phyloP scores from a whole-genome alignment of 2,329 filamentous ascomycete species.

The Curvularia eragrostidis region DNA sequence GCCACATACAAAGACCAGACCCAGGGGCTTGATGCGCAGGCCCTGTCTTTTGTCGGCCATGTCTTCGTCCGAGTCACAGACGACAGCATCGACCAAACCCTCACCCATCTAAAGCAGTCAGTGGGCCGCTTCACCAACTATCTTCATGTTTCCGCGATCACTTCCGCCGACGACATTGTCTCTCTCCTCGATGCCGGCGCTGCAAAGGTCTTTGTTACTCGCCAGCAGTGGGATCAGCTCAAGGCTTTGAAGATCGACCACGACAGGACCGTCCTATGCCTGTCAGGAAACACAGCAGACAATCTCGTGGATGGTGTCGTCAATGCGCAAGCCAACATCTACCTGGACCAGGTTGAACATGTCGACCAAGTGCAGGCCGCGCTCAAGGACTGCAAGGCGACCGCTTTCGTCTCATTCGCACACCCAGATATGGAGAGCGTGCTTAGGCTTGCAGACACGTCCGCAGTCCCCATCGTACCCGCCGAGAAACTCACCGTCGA shows the following conservation, averaged over 20 bases:
- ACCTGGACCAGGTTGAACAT: constrained; percentile 53
- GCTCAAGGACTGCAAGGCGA: constrained; percentile 58
- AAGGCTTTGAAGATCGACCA: constrained; percentile 60
- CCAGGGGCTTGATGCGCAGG: constrained; percentile 59
- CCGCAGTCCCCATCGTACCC: constrained; percentile 74
- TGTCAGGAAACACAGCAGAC: constrained; percentile 54
- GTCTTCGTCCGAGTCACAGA: constrained; percentile 62
- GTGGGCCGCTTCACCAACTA: constrained; percentile 67
- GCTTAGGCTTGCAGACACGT: constrained; percentile 52
- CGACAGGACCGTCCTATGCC: constrained; percentile 63
- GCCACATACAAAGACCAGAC: constrained; percentile 52
- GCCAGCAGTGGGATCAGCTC: constrained; percentile 68
- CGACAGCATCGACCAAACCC: constrained; percentile 55
- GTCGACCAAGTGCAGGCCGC: constrained; percentile 54
- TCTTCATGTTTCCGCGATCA: constrained; percentile 76
- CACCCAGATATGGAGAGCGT: constrained; percentile 51
- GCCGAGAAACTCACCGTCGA: constrained; percentile 73
- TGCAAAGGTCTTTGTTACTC: constrained; percentile 80
- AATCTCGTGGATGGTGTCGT: constrained; percentile 51
- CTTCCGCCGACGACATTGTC: constrained; percentile 74
- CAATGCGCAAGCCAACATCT: constrained; percentile 55
- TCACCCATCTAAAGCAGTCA: constrained; percentile 63
- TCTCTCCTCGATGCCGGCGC: constrained; percentile 85
- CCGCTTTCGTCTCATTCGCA: constrained; percentile 59
- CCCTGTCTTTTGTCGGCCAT: constrained; percentile 64